Evolutionary conservation across 345 rosid genomes (phyloP).

Genomic region (Heritiera littoralis): DNA sequence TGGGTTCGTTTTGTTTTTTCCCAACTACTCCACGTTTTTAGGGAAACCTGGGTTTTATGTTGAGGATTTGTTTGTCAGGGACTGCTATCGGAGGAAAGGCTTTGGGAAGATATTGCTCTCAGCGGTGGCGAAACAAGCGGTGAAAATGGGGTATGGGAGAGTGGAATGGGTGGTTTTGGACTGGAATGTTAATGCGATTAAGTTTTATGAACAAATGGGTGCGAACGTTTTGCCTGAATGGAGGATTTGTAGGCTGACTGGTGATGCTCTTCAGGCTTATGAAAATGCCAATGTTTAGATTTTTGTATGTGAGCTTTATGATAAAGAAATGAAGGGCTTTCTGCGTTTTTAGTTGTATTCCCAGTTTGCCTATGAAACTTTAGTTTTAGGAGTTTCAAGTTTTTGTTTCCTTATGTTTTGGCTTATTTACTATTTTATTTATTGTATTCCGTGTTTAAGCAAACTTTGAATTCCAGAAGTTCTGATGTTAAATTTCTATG

Average conservation of each 20-base stretch:
- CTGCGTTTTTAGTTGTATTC: neutral
- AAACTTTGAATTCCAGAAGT: neutral
- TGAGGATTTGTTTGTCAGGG: constrained; percentile 83
- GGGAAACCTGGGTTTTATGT: constrained; percentile 80
- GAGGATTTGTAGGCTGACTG: constrained; percentile 90
- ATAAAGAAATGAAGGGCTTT: neutral
- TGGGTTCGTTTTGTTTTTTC: constrained; percentile 87
- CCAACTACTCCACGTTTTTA: constrained; percentile 67
- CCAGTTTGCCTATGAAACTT: neutral
- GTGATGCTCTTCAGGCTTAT: constrained; percentile 71
- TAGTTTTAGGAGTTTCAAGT: neutral
- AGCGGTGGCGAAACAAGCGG: constrained; percentile 87
- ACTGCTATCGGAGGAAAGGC: constrained; percentile 76
- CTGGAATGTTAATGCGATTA: constrained; percentile 85
- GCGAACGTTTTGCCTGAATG: constrained; percentile 71
- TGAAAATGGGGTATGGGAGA: constrained; percentile 82
- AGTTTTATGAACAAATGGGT: constrained; percentile 87
- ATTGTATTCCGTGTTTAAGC: neutral
- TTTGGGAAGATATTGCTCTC: constrained; percentile 70
- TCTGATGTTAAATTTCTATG: neutral
- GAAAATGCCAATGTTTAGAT: constrained; percentile 35
- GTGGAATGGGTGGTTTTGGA: constrained; percentile 93
- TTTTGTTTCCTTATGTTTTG: neutral
- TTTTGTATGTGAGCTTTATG: neutral
- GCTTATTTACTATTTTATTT: neutral